Conservation (phyloP, 495 filamentous ascomycete genomes). For the Niebla homalea region DNA sequence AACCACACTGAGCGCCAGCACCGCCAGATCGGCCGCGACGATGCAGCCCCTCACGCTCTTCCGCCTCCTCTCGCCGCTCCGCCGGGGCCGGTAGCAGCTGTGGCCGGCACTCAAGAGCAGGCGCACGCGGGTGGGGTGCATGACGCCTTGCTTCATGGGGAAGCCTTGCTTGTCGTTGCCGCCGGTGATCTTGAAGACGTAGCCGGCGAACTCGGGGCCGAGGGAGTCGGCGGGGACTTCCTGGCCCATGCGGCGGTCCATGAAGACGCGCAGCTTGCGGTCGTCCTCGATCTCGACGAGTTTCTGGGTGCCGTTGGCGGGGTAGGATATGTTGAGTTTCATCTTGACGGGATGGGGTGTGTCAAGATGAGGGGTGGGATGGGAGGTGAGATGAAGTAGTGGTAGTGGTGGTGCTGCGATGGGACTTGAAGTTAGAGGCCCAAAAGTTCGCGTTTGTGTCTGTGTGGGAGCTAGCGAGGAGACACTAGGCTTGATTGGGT, state of each 20-base stretch:
- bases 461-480: too few relatives aligned
- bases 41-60: constrained; percentile 98
- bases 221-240: constrained; percentile 90
- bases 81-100: constrained; percentile 95
- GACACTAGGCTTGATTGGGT: too few relatives aligned
- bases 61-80: constrained; percentile 95
- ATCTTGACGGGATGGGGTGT: constrained; percentile 41
- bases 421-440: background rate
- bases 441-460: too few relatives aligned
- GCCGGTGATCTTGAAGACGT: constrained; percentile 95
- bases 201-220: constrained; percentile 98
- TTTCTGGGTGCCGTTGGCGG: constrained; percentile 98
- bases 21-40: constrained; percentile 84
- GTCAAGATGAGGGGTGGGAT: constrained; percentile 20
- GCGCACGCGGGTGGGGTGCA: constrained; percentile 95
- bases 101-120: constrained; percentile 86
- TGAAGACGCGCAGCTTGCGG: constrained; percentile 75
- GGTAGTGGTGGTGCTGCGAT: background rate
- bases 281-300: constrained; percentile 98
- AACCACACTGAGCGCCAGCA: constrained; percentile 83
- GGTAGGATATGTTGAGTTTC: constrained; percentile 97
- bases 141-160: constrained; percentile 99
- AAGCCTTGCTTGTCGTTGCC: constrained; percentile 99
- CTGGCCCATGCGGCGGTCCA: constrained; percentile 91
- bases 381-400: background rate